Evolutionary conservation across 176 grass and related monocot species (phyloP).

Genomic region (Triticum urartu): DNA sequence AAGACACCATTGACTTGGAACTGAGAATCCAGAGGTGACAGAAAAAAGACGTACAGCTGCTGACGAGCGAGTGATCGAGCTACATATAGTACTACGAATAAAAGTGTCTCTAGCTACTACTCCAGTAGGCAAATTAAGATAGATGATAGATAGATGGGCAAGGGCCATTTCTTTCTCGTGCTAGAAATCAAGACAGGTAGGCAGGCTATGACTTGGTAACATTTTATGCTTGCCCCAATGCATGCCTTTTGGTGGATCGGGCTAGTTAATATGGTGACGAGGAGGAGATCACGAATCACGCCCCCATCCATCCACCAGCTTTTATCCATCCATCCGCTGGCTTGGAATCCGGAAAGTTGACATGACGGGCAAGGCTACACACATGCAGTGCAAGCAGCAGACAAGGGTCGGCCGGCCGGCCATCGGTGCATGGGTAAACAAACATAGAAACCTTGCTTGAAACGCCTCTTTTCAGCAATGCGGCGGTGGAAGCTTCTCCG

Average conservation of each 20-base stretch:
- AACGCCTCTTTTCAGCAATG: neutral
- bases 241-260: neutral
- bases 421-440: neutral
- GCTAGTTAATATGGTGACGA: neutral
- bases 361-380: conserved; percentile 2
- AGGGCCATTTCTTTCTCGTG: neutral
- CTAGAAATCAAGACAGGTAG: conserved; percentile 9
- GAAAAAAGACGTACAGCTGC: neutral
- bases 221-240: neutral
- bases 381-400: neutral
- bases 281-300: neutral
- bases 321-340: neutral
- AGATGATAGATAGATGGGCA: neutral
- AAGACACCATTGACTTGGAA: conserved; percentile 27
- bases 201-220: neutral
- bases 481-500: conserved; percentile 1
- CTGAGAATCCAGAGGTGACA: neutral
- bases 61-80: conserved; percentile 14
- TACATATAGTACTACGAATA: neutral
- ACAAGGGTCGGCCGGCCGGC: neutral
- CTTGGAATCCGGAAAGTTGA: conserved; percentile 8
- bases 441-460: neutral
- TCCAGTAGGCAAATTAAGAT: neutral
- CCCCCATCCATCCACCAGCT: neutral
- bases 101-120: neutral